phyloP scores from a whole-genome alignment of 163 green algal species.

The Prototheca wickerhamii region DNA sequence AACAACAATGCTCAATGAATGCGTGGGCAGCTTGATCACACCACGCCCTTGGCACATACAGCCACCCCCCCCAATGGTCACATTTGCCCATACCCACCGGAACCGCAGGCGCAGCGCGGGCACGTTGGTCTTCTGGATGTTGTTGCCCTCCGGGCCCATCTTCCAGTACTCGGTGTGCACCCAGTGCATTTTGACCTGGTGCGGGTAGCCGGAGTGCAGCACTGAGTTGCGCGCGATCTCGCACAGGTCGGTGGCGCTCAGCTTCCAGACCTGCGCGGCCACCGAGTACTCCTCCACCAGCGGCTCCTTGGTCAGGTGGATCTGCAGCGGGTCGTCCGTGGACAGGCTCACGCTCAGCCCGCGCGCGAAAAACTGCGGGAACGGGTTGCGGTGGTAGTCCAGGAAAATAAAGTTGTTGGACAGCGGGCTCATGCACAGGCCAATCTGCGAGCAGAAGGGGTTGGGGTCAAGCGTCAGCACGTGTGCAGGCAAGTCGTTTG shows the following conservation, averaged over 20 bases:
- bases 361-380: slow-evolving; percentile 94
- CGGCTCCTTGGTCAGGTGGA: slow-evolving; percentile 98
- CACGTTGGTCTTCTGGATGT: slow-evolving; percentile 99
- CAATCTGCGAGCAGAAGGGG: slow-evolving; percentile 60
- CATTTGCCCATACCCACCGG: slow-evolving; percentile 62
- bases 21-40: no score
- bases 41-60: no score
- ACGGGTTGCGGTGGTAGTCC: slow-evolving; percentile 99
- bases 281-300: slow-evolving; percentile 95
- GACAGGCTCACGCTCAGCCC: slow-evolving; percentile 62
- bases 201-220: slow-evolving; percentile 84
- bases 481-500: no score
- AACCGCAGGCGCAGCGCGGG: slow-evolving; percentile 93
- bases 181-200: slow-evolving; percentile 92
- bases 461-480: no score
- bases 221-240: slow-evolving; percentile 95
- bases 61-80: no score
- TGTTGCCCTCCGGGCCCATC: slow-evolving; percentile 85
- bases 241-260: slow-evolving; percentile 91
- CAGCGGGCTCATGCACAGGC: slow-evolving; percentile 95
- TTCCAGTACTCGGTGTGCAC: slow-evolving; percentile 75
- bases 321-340: slow-evolving; percentile 88
- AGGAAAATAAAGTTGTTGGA: slow-evolving; percentile 99
- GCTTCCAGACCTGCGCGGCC: slow-evolving; percentile 95
- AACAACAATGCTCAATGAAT: no score